A percentile compares a stretch with the other conserved stretches of the same genome.
Conservation (phyloP, 352 stramenopile genomes). For the Pythium periplocum region DNA sequence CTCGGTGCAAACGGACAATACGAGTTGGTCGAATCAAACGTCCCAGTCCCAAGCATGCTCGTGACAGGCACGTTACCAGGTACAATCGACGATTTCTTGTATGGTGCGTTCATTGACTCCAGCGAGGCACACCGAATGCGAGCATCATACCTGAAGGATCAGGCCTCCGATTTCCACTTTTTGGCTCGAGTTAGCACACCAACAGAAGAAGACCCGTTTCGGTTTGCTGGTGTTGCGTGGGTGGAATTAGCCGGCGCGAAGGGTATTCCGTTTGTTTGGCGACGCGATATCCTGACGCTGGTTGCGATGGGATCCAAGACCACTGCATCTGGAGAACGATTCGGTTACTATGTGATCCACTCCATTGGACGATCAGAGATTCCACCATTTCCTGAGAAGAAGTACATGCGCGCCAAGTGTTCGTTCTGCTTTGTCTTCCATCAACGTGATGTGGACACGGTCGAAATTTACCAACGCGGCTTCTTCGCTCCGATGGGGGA, state of each 20-base stretch:
- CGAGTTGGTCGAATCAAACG: neutral
- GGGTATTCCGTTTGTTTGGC: conserved; percentile 1
- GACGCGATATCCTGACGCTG: neutral
- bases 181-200: neutral
- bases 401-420: neutral
- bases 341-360: conserved; percentile 10
- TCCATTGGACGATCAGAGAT: conserved; percentile 2
- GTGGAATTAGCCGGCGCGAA: neutral
- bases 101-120: conserved; percentile 3
- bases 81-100: conserved; percentile 4
- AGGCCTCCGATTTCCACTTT: neutral
- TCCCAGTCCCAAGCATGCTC: neutral
- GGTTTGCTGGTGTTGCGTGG: conserved; percentile 1
- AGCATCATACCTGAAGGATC: conserved; percentile 1
- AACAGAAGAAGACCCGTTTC: neutral
- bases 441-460: neutral
- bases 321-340: conserved; percentile 1
- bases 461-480: conserved; percentile 4
- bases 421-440: conserved; percentile 5
- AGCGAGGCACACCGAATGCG: neutral
- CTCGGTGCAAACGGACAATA: neutral
- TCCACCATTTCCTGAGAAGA: neutral
- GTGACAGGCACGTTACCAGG: neutral
- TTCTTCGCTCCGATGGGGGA: conserved; percentile 6
- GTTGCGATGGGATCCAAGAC: neutral